Evolutionary conservation across 148 eudicot species (phyloP), one percentile per base, ranked within the genome.

Genomic region (Dysphania ambrosioides): DNA sequence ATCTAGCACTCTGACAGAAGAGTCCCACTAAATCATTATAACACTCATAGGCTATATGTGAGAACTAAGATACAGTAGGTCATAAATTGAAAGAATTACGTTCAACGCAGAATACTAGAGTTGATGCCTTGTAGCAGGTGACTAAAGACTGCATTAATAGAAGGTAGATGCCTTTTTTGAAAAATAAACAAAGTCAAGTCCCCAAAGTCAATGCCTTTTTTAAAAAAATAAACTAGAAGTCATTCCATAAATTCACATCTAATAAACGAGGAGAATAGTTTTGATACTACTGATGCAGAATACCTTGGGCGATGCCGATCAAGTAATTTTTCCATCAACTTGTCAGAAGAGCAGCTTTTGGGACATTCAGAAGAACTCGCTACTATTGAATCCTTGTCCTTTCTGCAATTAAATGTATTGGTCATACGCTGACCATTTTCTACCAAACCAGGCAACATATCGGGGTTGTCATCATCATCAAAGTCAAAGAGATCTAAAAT

Each of bases 401-500:
- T 79, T 71, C 78, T 77, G 79, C 73, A 69, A 26, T 49, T 63
- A 31, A 68, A 78, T 57, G 77, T 62, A 58, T 83, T 77, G 47
- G 73, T 53, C 23, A 65, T 68, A 79, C 78, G 72, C 67, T 79
- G 83, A 67, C 74, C 84, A 49, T 80, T 83, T 69, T 82, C 85
- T 13, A 60, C 80, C 72, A 81, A 51, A 60, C 77, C 90, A 42
- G 89, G 51, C 41, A 79, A 55, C 24, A 76, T 38, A 65, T 88
- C 92, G 24, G 79, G 68, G 75, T 77, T 80, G 75, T 92, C 99
- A 66, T 95, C 97, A 69, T 92, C 97, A 19, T 94, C 86, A 83
- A 92, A 92, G 24, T 90, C 91, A 83, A 95, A 95, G 55, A 95
- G 88, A 86, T 92, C 96, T 66, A 88, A 78, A 85, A 95, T 90